Evolutionary conservation across 2,329 filamentous ascomycete species (phyloP), one percentile per base, ranked within the genome.

Genomic region (Nigrospora sphaerica): DNA sequence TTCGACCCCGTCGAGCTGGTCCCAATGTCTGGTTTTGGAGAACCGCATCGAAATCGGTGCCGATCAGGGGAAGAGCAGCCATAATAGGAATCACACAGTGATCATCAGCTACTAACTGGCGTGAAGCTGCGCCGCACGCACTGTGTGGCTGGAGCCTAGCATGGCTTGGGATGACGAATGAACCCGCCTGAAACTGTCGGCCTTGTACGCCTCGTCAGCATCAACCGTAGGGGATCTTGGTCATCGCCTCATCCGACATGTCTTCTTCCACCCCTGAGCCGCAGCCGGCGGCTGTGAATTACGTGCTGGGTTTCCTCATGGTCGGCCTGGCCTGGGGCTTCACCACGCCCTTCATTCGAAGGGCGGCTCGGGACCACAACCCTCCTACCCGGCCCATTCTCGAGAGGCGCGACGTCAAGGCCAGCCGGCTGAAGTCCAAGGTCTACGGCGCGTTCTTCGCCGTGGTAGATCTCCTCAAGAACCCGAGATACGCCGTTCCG

Each of bases 301-400:
- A 93, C 74, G 75, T 93, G 52, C 74, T 92, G 49, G 88, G 88
- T 56, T 96, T 96, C 73, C 76, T 96, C 45, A 81, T 95, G 49
- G 91, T 97, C 54, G 90, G 91, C 45, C 72, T 93, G 19, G 91
- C 89, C 55, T 97, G 92, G 92, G 92, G 91, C 44, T 81, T 95
- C 57, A 95, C 89, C 1, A 95, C 89, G 17, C 85, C 85, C 46
- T 96, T 97, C 71, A 95, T 97, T 74, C 85, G 91, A 19, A 80
- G 81, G 51, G 92, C 92, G 11, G 91, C 92, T 2, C 77, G 85
- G 42, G 77, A 83, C 50, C 90, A 93, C 69, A 79, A 73, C 45
- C 83, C 84, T 3, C 74, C 80, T 2, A 54, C 73, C 1, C 82
- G 84, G 55, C 70, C 79, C 3, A 56, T 78, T 17, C 70, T 85